Base-by-base conservation (phyloP, 2,329 filamentous ascomycete genomes). In the Fusarium chlamydosporum region DNA sequence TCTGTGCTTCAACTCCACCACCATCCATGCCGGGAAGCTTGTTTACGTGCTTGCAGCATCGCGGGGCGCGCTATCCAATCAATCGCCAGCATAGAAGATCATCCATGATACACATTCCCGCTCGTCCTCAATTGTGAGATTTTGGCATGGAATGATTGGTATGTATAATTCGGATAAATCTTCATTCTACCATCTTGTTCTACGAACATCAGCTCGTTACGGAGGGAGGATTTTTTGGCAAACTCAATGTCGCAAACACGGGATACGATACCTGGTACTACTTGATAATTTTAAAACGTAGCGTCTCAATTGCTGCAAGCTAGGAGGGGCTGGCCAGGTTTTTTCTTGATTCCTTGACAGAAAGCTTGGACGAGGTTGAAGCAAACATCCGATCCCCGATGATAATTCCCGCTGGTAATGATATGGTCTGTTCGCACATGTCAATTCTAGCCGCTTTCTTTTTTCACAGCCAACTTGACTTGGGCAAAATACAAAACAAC, bases 251-350 rank as follows among this genome's bases (percentile, higher is more conserved):
- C 12, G 12, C 10, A 10, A 27, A 23, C 13, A 23, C 10, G 7
- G 23, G 18, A 34, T 48, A 48, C 5, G 20, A 23, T 23, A 23
- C 23, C 23, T 23, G 23, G 20, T 48, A 37, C 8, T 23, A 27
- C 16, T 37, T 18, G 33, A n/a, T n/a, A 35, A 27, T 27, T 46
- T 38, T 20, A 31, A n/a, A 48, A 27, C 42, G 12, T 47, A 54
- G 33, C 42, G 42, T 45, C 27, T 60, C 45, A 55, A 52, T 31
- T 29, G 51, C 41, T 40, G 40, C 43, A 60, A 70, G 42, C 29
- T 18, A 37, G 50, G 62, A 56, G 53, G 53, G 52, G 63, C n/a
- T 53, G 52, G 38, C 64, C 59, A 70, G 60, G 64, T 65, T 70
- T 68, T 64, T 69, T 65, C 60, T 42, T 55, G 55, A 41, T 60